Evolutionary conservation across 139 green algal species (phyloP), one percentile per base, ranked within the genome.

Genomic region (Micractinium conductrix): DNA sequence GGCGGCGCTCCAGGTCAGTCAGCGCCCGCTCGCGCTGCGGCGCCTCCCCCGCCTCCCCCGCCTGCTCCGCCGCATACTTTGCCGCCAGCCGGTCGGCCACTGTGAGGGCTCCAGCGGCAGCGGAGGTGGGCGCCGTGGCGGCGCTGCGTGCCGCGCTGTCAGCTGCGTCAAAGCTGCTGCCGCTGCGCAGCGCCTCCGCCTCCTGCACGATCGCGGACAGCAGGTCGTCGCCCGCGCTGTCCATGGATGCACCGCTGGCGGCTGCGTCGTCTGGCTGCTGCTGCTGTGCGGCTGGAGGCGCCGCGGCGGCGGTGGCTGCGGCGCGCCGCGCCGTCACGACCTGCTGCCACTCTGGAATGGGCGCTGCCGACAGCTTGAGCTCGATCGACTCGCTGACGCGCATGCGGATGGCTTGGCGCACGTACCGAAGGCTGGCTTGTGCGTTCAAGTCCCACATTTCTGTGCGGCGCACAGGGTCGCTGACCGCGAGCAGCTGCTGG

Each of bases 391-490:
- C 43, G 0, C 80, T 21, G n/a, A 58, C 74, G 21, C 85, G 73
- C 79, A 89, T 86, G 8, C 50, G 48, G 26, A 89, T 38, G 19
- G 85, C 80, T 14, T 89, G 60, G 5, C 79, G 73, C 16, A 84
- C 76, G 50, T 78, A 79, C 21, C 45, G 50, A 74, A 89, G 72
- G 73, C 62, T 84, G 53, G 70, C 28, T 12, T 71, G 48, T 4
- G 65, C 33, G 35, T 83, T 71, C 5, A 89, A 44, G 50, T 69
- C 24, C 85, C 85, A 88, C 24, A 79, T 62, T 21, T 81, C 85
- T 6, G 21, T 42, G 28, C 35, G 43, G 2, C 70, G 38, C 1
- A 85, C 76, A 48, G 79, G 85, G 37, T 88, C 85, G 2, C 80
- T 87, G 19, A 89, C 70, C 1, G 22, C 68, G 55, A 89, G 60